phyloP scores from a whole-genome alignment of 345 rosid genomes.

The Toxicodendron radicans region DNA sequence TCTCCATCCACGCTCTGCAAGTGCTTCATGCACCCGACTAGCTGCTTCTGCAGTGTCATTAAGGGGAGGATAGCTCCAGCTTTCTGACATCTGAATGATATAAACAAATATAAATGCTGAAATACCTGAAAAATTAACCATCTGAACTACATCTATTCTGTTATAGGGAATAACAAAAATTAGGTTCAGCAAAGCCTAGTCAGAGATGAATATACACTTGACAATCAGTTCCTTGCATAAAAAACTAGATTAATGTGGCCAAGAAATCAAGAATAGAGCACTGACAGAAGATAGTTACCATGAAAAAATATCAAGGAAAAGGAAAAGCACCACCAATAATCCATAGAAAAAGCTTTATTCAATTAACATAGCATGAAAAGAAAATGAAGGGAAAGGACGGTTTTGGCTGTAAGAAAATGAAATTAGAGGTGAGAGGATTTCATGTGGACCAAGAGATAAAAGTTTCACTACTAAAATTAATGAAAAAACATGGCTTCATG shows the following conservation, averaged over 20 bases:
- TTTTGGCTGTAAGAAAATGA: neutral
- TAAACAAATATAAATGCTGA: neutral
- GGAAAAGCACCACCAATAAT: neutral
- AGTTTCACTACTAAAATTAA: too few relatives aligned
- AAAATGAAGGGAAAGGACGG: neutral
- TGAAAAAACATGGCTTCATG: too few relatives aligned
- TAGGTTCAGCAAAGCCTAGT: neutral
- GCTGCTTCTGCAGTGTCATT: constrained; percentile 94
- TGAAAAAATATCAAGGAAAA: neutral
- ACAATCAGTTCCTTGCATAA: neutral
- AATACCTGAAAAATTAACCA: neutral
- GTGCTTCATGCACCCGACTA: constrained; percentile 53
- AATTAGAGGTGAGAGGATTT: neutral
- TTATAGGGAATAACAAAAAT: neutral
- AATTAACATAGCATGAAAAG: neutral
- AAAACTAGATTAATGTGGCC: neutral
- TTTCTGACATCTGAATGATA: constrained; percentile 67
- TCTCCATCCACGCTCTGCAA: constrained; percentile 86
- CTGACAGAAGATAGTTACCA: neutral
- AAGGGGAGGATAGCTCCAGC: constrained; percentile 95
- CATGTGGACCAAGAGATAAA: too few relatives aligned
- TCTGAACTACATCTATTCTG: constrained; percentile 9
- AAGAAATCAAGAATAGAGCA: neutral
- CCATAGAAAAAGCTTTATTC: neutral
- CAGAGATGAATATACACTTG: neutral